Conservation (phyloP, 2,329 filamentous ascomycete genomes). For the Aureobasidium musti region DNA sequence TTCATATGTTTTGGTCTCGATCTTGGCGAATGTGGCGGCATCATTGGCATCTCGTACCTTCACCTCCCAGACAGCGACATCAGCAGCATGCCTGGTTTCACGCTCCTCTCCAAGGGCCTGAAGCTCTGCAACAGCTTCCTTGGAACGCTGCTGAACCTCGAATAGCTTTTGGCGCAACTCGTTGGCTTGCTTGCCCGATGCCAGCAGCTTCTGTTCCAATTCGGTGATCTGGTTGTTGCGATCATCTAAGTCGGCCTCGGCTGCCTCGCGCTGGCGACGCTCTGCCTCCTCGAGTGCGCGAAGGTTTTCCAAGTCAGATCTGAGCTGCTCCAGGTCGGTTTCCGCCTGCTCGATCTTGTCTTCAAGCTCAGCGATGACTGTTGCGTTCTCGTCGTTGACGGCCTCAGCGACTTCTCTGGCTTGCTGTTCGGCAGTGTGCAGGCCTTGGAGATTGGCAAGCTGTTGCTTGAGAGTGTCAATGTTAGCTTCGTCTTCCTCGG, state of each 20-base stretch:
- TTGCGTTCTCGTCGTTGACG: slow-evolving; percentile 44
- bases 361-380: slow-evolving; percentile 44
- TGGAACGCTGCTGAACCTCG: slow-evolving; percentile 48
- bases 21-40: slow-evolving; percentile 40
- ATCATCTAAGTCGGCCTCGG: slow-evolving; percentile 48
- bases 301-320: slow-evolving; percentile 42
- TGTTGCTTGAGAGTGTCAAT: slow-evolving; percentile 41
- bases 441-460: slow-evolving; percentile 41
- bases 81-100: slow-evolving; percentile 44
- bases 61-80: slow-evolving; percentile 44
- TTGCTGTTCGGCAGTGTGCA: slow-evolving; percentile 41
- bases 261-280: slow-evolving; percentile 47
- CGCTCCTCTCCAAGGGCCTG: slow-evolving; percentile 44
- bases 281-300: slow-evolving; percentile 46
- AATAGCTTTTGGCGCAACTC: slow-evolving; percentile 53
- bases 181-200: slow-evolving; percentile 51
- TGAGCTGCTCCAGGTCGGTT: slow-evolving; percentile 38
- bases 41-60: slow-evolving; percentile 45
- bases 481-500: slow-evolving; percentile 44
- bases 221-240: slow-evolving; percentile 46
- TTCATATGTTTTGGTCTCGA: slow-evolving; percentile 43
- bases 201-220: slow-evolving; percentile 45
- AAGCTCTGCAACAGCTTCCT: slow-evolving; percentile 44
- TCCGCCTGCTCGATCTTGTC: slow-evolving; percentile 42
- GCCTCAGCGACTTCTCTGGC: slow-evolving; percentile 42